Conservation (phyloP, 306 rosid species). For the Aeschynomene evenia region DNA sequence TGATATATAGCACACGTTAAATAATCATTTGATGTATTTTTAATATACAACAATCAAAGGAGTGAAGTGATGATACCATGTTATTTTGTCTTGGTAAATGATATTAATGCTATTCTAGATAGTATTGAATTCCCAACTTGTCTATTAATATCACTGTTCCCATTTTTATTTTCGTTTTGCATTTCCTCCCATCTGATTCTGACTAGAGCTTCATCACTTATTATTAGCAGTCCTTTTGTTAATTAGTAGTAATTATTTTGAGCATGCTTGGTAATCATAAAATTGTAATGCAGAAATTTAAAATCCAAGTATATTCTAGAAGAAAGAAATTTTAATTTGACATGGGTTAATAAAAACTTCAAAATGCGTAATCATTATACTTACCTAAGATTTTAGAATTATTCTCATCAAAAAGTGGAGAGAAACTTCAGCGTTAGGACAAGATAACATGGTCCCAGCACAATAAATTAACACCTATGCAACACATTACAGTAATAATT, state of each 20-base stretch:
- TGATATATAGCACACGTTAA: too few relatives aligned
- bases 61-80: not conserved
- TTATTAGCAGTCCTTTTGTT: not conserved
- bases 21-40: too few relatives aligned
- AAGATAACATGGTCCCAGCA: not conserved
- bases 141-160: not conserved
- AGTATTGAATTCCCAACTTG: not conserved
- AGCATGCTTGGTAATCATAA: too few relatives aligned
- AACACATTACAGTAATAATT: not conserved
- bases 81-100: too few relatives aligned
- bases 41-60: not conserved
- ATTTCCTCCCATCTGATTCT: too few relatives aligned
- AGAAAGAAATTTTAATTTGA: not conserved
- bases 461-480: too few relatives aligned
- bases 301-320: not conserved
- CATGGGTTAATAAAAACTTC: not conserved
- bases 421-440: not conserved
- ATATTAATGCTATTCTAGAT: not conserved
- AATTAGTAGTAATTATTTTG: not conserved
- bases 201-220: not conserved
- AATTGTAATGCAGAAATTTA: not conserved
- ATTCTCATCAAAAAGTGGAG: not conserved
- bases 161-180: not conserved
- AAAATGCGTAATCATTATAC: not conserved
- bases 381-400: not conserved